These are phyloP conservation scores for Phytophthora pluvialis DNA, from an alignment of 352 stramenopile species.

Conservation along the genomic window DNA sequence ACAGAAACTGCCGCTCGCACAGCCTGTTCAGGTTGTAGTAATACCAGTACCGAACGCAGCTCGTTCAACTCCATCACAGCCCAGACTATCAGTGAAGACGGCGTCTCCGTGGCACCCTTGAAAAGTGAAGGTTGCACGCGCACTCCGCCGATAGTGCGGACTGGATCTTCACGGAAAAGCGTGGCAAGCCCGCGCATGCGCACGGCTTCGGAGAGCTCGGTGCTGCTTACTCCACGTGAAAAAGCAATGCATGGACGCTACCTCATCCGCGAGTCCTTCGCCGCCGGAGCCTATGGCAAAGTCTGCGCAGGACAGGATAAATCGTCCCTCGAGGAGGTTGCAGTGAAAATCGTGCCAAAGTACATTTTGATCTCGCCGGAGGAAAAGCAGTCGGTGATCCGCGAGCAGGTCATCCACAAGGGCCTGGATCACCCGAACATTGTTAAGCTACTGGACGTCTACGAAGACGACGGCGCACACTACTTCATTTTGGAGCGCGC, in stretches of 20 bases:
- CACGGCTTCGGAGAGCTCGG: slow-evolving; percentile 42
- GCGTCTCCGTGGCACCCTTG: slow-evolving; percentile 11
- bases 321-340: slow-evolving; percentile 60
- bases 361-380: slow-evolving; percentile 69
- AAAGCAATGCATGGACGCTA: slow-evolving; percentile 77
- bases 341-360: slow-evolving; percentile 83
- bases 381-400: slow-evolving; percentile 78
- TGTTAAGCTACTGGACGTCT: slow-evolving; percentile 78
- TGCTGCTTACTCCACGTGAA: slow-evolving; percentile 55
- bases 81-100: slow-evolving; percentile 24
- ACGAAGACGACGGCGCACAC: slow-evolving; percentile 74
- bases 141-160: slow-evolving; percentile 9
- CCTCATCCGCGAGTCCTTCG: slow-evolving; percentile 77
- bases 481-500: slow-evolving; percentile 80
- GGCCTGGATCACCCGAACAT: slow-evolving; percentile 72
- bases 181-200: slow-evolving; percentile 21
- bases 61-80: slow-evolving; percentile 20
- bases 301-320: slow-evolving; percentile 61
- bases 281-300: slow-evolving; percentile 72
- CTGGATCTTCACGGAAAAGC: slow-evolving; percentile 18
- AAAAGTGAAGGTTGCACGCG: slow-evolving; percentile 11
- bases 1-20: not conserved
- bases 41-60: slow-evolving; percentile 31
- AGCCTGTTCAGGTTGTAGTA: slow-evolving; percentile 14
- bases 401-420: slow-evolving; percentile 75